phyloP scores from a whole-genome alignment of 768 basidiomycete species.

The Dioszegia hungarica region DNA sequence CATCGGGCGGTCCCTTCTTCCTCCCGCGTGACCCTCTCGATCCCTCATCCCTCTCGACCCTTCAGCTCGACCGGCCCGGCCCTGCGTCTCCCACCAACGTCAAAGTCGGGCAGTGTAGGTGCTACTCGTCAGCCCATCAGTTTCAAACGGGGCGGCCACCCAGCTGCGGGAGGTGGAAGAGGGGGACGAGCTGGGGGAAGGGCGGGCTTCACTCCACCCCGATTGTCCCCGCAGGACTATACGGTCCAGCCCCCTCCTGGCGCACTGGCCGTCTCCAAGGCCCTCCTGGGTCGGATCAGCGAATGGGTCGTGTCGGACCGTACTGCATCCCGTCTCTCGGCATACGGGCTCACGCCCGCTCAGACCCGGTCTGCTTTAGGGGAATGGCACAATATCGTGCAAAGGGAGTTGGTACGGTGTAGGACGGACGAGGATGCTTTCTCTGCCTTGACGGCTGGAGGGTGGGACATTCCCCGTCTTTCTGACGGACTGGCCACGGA shows the following conservation, averaged over 20 bases:
- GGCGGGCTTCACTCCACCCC: background rate
- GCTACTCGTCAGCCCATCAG: too few relatives aligned
- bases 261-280: constrained; percentile 3
- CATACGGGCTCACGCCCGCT: constrained; percentile 13
- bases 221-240: constrained; percentile 16
- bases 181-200: too few relatives aligned
- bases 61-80: background rate
- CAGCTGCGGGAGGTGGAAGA: too few relatives aligned
- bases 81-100: background rate
- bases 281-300: constrained; percentile 17
- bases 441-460: constrained; percentile 4
- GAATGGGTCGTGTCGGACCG: constrained; percentile 22
- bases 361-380: background rate
- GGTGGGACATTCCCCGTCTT: constrained; percentile 25
- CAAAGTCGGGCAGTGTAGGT: too few relatives aligned
- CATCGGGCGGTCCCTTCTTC: background rate
- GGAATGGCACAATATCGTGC: constrained; percentile 8
- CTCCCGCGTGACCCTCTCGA: background rate
- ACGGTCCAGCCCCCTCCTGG: constrained; percentile 12
- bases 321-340: constrained; percentile 10
- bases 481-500: constrained; percentile 21
- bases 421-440: constrained; percentile 7
- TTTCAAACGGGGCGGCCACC: too few relatives aligned
- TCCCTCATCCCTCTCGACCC: too few relatives aligned
- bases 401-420: background rate